Evolutionary conservation across 2,329 filamentous ascomycete genomes (phyloP), one percentile per base, ranked within the genome.

Genomic region (Penicillium carneum): DNA sequence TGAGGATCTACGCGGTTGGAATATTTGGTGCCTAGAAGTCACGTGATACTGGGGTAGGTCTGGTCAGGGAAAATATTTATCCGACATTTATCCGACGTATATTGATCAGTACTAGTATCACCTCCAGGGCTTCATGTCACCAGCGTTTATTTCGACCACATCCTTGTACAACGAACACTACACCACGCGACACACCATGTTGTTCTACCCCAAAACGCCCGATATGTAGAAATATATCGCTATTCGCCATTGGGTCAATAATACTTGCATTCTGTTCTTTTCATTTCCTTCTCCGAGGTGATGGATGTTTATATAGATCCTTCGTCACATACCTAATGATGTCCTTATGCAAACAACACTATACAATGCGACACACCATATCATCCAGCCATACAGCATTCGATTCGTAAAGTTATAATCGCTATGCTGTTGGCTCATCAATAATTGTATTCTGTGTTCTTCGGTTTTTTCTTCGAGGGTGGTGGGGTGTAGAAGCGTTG

Each of bases 1-100:
- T 55, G 31, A 38, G 20, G 4, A 18, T 29, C 16, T 48, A 9
- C 16, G 38, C 16, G 20, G 16, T 18, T 33, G 9, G 14, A 29
- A 34, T 26, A 4, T 43, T 34, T 2, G 18, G 4, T 18, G n/a
- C 8, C 8, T 7, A 8, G 1, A 3, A 2, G 2, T 0, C 50
- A 53, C 29, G 39, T 53, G 50, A n/a, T 0, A 3, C 0, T 0
- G 39, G 2, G 11, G 16, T 0, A 29, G 7, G 0, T 1, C 4
- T 26, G 4, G 1, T 1, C 12, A 9, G 18, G 5, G 5, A 5
- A 3, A 31, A 16, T 1, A 5, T 36, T 26, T 16, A 11, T 36
- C 47, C 33, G 18, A 0, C 2, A 3, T 12, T 49, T 26, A 33
- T 38, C 36, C 36, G 26, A 20, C 47, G 47, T 7, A 2, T 38